Evolutionary conservation across 2,329 filamentous ascomycete species (phyloP).

Genomic region (Aureobasidium uvarum): DNA sequence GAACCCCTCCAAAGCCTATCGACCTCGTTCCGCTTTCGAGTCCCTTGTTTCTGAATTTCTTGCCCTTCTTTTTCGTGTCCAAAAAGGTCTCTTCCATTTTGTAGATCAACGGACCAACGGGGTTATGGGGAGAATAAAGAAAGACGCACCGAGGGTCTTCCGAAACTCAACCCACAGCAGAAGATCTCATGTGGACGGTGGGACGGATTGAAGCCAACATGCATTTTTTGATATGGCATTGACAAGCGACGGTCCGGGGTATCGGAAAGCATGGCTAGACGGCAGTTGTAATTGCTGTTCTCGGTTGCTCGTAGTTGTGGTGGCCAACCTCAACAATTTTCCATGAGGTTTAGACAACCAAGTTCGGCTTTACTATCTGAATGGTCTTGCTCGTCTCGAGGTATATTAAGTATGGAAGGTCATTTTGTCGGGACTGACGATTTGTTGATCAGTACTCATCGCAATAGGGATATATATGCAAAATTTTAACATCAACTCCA

Average conservation of each 20-base stretch:
- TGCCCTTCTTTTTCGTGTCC: neutral
- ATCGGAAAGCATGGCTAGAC: conserved; percentile 3
- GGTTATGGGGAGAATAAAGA: neutral
- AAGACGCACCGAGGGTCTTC: conserved; percentile 10
- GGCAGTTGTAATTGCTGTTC: conserved; percentile 1
- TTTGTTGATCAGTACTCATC: fast-evolving
- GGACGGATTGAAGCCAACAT: neutral
- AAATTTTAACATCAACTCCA: neutral
- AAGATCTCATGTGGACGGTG: neutral
- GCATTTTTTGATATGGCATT: neutral
- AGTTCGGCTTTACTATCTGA: too few species aligned
- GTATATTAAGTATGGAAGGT: neutral
- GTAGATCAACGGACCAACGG: conserved; percentile 1
- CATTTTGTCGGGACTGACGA: too few species aligned
- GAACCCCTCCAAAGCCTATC: neutral
- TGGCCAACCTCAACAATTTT: neutral
- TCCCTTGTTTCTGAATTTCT: neutral
- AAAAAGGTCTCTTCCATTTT: neutral
- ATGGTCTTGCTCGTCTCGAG: neutral
- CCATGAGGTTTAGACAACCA: neutral
- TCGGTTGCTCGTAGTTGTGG: neutral
- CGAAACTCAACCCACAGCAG: neutral
- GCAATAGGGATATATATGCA: too few species aligned
- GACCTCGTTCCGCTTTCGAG: neutral
- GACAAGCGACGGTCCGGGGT: neutral